Conservation (phyloP, 768 basidiomycete genomes). For the Amanita muscaria region DNA sequence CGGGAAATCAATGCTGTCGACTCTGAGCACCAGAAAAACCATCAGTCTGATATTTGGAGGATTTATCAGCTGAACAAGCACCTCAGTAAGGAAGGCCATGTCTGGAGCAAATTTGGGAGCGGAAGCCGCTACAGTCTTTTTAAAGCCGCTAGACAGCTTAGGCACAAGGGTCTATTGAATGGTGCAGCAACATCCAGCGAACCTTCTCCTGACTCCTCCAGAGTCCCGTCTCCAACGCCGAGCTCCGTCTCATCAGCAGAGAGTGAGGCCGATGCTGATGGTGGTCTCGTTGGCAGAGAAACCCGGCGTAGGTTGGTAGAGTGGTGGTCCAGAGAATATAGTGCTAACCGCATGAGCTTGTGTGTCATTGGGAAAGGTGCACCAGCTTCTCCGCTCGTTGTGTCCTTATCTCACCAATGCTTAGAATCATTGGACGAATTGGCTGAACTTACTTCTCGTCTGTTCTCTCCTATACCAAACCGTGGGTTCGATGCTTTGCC, state of each 20-base stretch:
- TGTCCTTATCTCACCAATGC: constrained; percentile 2
- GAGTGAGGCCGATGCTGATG: constrained; percentile 62
- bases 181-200: constrained; percentile 18
- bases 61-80: constrained; percentile 91
- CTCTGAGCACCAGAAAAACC: constrained; percentile 95
- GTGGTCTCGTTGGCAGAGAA: constrained; percentile 72
- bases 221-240: constrained; percentile 49
- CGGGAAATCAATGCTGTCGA: constrained; percentile 94
- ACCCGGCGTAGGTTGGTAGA: constrained; percentile 70
- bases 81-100: constrained; percentile 68
- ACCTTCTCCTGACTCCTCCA: constrained; percentile 34
- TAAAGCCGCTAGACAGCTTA: constrained; percentile 48
- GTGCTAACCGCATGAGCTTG: constrained; percentile 73
- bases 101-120: constrained; percentile 88
- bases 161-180: constrained; percentile 36
- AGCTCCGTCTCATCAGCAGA: constrained; percentile 38
- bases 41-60: constrained; percentile 86
- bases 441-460: constrained; percentile 44
- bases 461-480: constrained; percentile 69
- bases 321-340: constrained; percentile 81
- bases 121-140: constrained; percentile 73
- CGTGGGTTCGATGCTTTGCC: constrained; percentile 53
- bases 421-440: constrained; percentile 72
- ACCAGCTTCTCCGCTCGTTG: background rate
- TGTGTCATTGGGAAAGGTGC: constrained; percentile 75